A percentile compares a stretch with the other conserved stretches of the same genome.
Conservation (phyloP, 2,329 filamentous ascomycete genomes). For the Colletotrichum horii region DNA sequence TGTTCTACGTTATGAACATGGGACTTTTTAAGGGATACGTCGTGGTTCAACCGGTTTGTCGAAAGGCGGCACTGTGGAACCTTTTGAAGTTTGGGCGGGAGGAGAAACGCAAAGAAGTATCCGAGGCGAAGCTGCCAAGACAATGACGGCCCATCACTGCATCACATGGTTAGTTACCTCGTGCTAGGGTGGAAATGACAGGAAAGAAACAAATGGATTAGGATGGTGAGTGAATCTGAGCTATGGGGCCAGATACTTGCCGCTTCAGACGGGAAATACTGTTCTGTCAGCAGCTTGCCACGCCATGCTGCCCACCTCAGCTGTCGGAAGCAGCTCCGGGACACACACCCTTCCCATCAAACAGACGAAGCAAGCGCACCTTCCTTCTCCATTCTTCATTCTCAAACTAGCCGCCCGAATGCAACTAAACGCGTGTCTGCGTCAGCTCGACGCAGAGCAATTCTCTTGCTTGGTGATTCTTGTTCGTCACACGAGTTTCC, state of each 20-base stretch:
- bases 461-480: background rate
- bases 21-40: no score
- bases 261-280: no score
- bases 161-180: background rate
- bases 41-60: no score
- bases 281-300: background rate
- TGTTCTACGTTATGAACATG: no score
- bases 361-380: background rate
- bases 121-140: background rate
- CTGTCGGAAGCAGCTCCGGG: background rate
- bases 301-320: background rate
- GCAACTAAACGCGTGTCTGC: background rate
- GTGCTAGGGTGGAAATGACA: background rate
- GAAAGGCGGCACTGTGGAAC: no score
- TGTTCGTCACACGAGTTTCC: background rate
- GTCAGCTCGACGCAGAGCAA: background rate
- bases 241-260: background rate
- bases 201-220: background rate
- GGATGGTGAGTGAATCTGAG: background rate
- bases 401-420: background rate
- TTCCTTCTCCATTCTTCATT: background rate
- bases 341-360: background rate
- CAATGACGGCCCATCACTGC: background rate
- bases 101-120: background rate
- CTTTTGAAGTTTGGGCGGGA: no score